These are phyloP conservation scores for Actinomucor elegans DNA, from an alignment of 371 early-diverging fungal genomes.

Conservation along the genomic window DNA sequence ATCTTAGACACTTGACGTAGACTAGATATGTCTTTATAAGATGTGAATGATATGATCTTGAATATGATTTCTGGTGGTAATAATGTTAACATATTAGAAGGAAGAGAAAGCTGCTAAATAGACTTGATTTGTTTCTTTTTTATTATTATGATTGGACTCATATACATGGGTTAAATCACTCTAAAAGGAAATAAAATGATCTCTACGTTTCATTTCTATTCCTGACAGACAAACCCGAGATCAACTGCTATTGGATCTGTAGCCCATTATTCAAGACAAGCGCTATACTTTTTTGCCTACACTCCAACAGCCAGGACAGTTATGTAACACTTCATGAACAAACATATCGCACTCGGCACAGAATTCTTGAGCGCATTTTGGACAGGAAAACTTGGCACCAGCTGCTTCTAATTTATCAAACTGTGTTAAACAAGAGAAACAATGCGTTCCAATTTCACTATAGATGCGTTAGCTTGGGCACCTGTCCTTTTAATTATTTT, in stretches of 20 bases:
- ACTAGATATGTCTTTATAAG: constrained; percentile 16
- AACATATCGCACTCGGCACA: constrained; percentile 94
- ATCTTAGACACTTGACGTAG: constrained; percentile 12
- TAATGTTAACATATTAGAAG: constrained; percentile 3
- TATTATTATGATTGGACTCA: no score
- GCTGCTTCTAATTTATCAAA: constrained; percentile 39
- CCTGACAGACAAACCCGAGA: no score
- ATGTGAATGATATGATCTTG: constrained; percentile 8
- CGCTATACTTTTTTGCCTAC: constrained; percentile 23
- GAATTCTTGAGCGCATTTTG: constrained; percentile 75
- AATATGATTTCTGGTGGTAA: constrained; percentile 25
- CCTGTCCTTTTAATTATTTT: neutral
- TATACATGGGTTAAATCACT: constrained; percentile 10
- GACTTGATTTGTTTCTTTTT: no score
- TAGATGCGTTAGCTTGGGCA: neutral
- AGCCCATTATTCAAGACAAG: no score
- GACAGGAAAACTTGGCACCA: constrained; percentile 64
- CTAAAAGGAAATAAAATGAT: neutral
- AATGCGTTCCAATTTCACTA: constrained; percentile 32
- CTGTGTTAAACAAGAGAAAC: constrained; percentile 43
- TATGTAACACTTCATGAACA: constrained; percentile 91
- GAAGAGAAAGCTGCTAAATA: no score
- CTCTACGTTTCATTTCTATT: constrained; percentile 11
- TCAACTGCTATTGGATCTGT: no score
- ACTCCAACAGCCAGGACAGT: constrained; percentile 87